A percentile compares a stretch with the other conserved stretches of the same genome.
Conservation (phyloP, 768 basidiomycete species). For the Boletus reticulatus region DNA sequence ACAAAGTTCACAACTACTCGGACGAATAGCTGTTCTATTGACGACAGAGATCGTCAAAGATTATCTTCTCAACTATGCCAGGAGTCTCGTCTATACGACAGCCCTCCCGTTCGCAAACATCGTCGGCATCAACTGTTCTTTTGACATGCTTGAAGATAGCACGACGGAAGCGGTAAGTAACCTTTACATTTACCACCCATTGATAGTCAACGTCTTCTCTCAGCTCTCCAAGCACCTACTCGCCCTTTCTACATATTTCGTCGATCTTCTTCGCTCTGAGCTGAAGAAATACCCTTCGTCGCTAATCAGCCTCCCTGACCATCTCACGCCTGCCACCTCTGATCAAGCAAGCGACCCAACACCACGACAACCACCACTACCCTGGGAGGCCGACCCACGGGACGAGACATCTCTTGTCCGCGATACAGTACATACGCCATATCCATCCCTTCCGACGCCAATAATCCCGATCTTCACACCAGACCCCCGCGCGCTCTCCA, state of each 20-base stretch:
- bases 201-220: constrained; percentile 27
- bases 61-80: constrained; percentile 90
- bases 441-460: constrained; percentile 46
- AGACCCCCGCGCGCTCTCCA: constrained; percentile 71
- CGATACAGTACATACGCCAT: not conserved
- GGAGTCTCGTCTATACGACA: constrained; percentile 91
- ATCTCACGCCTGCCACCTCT: constrained; percentile 7
- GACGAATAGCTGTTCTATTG: constrained; percentile 65
- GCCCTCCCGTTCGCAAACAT: constrained; percentile 75
- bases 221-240: constrained; percentile 29
- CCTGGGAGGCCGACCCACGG: constrained; percentile 6
- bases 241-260: constrained; percentile 30
- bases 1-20: not conserved
- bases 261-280: constrained; percentile 30
- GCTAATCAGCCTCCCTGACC: constrained; percentile 25
- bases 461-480: constrained; percentile 85
- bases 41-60: constrained; percentile 69
- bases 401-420: not conserved
- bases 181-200: not conserved
- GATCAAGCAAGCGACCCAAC: not conserved
- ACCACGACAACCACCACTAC: not conserved
- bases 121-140: constrained; percentile 70
- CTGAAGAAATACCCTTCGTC: constrained; percentile 28
- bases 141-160: constrained; percentile 74
- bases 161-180: constrained; percentile 49